phyloP scores from a whole-genome alignment of 139 green algal species.

The Coelastrella sp. region DNA sequence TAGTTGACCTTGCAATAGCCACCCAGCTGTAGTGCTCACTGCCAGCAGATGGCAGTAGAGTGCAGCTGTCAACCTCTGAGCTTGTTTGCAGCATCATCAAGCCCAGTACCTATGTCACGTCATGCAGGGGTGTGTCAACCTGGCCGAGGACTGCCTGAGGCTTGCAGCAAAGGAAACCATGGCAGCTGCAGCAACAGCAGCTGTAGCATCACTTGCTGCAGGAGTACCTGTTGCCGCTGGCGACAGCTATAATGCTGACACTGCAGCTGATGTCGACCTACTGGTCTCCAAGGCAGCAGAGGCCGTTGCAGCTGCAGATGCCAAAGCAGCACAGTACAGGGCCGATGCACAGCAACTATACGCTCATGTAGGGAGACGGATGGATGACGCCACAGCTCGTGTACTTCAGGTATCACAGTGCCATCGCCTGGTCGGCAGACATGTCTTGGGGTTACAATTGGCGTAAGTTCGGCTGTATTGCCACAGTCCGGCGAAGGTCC shows the following conservation, averaged over 20 bases:
- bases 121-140: constrained; percentile 19
- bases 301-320: background rate
- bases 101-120: background rate
- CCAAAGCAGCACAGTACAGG: constrained; percentile 8
- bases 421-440: no score
- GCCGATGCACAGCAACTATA: constrained; percentile 24
- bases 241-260: background rate
- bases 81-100: background rate
- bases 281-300: background rate
- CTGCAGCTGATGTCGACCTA: background rate
- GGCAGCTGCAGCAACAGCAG: background rate
- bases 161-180: constrained; percentile 6
- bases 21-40: background rate
- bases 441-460: background rate
- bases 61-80: background rate
- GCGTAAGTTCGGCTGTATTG: background rate
- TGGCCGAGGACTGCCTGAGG: constrained; percentile 32
- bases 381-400: constrained; percentile 25
- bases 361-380: background rate
- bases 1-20: no score
- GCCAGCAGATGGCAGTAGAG: background rate
- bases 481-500: background rate
- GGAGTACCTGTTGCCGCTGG: background rate
- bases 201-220: background rate
- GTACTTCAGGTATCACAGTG: background rate